A percentile compares a stretch with the other conserved stretches of the same genome.
These are phyloP conservation scores for Beta corolliflora DNA, from an alignment of 179 eudicot species.

Conservation along the genomic window DNA sequence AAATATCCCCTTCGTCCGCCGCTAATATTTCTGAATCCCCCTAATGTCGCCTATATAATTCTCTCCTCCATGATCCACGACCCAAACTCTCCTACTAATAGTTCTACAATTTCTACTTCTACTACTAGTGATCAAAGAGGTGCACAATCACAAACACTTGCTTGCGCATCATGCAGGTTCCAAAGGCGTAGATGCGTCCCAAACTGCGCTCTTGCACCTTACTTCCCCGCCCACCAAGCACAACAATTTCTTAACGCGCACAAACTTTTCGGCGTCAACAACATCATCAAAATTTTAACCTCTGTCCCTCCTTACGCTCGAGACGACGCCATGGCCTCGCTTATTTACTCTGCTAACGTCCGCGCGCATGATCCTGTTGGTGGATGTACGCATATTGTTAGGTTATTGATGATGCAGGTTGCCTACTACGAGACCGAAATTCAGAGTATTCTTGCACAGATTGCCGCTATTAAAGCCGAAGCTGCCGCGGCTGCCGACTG, in stretches of 20 bases:
- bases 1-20: background rate
- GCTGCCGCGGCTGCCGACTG: no score
- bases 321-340: background rate
- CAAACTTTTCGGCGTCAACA: background rate
- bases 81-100: background rate
- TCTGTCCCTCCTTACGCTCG: background rate
- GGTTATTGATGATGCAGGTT: background rate
- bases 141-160: background rate
- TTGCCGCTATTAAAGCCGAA: background rate
- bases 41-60: no score
- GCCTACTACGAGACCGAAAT: background rate
- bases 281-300: background rate
- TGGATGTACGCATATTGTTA: background rate
- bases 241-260: background rate
- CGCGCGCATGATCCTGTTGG: background rate
- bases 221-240: background rate
- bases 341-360: background rate
- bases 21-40: background rate
- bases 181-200: background rate
- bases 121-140: background rate
- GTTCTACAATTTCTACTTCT: background rate
- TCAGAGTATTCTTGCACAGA: background rate
- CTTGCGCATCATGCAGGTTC: conserved; percentile 3
- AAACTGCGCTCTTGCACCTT: background rate
- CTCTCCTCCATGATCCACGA: background rate